Evolutionary conservation across 306 rosid genomes (phyloP).

Genomic region (Cucurbita maxima): DNA sequence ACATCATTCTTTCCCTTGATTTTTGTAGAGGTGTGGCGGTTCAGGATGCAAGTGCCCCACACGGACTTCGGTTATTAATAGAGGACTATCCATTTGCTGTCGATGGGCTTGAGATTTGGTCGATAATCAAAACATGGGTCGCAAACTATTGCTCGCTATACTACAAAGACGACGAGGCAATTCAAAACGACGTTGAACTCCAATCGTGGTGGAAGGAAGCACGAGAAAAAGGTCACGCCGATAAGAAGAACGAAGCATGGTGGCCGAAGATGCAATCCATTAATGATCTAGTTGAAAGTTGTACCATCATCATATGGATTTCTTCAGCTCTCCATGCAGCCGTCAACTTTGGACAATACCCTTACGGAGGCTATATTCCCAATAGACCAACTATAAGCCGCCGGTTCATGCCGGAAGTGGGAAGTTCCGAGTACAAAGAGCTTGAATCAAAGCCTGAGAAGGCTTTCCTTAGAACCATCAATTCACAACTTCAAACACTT

Average conservation of each 20-base stretch:
- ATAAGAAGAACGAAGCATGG: slow-evolving; percentile 52
- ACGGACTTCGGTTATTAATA: slow-evolving; percentile 39
- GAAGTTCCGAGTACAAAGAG: slow-evolving; percentile 34
- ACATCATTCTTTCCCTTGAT: background rate
- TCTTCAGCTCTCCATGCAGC: slow-evolving; percentile 76
- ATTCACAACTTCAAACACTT: slow-evolving; percentile 30
- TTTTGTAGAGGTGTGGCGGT: slow-evolving; percentile 54
- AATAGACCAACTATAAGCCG: slow-evolving; percentile 44
- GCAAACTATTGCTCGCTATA: slow-evolving; percentile 42
- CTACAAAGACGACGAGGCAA: slow-evolving; percentile 21
- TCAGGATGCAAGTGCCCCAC: slow-evolving; percentile 32
- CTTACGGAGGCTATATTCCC: slow-evolving; percentile 46
- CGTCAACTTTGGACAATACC: slow-evolving; percentile 63
- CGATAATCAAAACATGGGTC: slow-evolving; percentile 46
- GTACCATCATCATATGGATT: slow-evolving; percentile 51
- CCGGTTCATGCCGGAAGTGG: slow-evolving; percentile 39
- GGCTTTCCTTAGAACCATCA: slow-evolving; percentile 46
- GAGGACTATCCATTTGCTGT: slow-evolving; percentile 75
- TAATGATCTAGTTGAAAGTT: slow-evolving; percentile 33
- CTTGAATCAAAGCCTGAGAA: slow-evolving; percentile 35
- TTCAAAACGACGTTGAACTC: slow-evolving; percentile 34
- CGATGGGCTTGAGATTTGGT: slow-evolving; percentile 71
- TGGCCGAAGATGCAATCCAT: slow-evolving; percentile 53
- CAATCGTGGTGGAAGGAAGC: slow-evolving; percentile 72
- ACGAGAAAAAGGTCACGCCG: slow-evolving; percentile 48